Base-by-base conservation (phyloP, 2,329 filamentous ascomycete genomes). In the Fusarium citri region DNA sequence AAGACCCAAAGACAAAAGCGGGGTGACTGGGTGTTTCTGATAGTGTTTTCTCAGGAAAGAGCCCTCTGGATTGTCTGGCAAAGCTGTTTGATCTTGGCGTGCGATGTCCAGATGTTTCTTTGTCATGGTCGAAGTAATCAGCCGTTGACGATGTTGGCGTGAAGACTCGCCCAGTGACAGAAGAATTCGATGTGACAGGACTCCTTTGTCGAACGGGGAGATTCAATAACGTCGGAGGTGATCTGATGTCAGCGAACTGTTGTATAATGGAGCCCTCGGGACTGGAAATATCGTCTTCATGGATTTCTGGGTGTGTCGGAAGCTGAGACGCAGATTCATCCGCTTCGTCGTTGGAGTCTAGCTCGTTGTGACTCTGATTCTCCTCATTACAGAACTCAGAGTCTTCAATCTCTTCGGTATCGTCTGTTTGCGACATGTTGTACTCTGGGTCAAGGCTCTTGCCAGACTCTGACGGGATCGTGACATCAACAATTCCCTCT, bases 1-100 rank as follows among this genome's bases (percentile, higher is more conserved):
- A 64, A 20, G 71, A 62, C 6, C 68, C 71, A n/a, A 73, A 73
- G 16, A 73, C 20, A 47, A 73, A 73, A 2, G 65, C 47, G 1
- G 71, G 70, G 0, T 58, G 60, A 9, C 25, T 60, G 0, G 43
- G 25, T 30, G 56, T 22, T 12, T n/a, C 43, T 5, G 41, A 12
- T 0, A 46, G 25, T 4, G 57, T 23, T 4, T 34, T 47, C 8
- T n/a, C 9, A 3, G 46, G 22, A 2, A 12, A 23, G 7, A 46
- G 5, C 3, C 31, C 53, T 4, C 31, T 43, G 1, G 30, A 6
- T 3, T 56, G 46, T 1, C 16, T 16, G 10, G 31, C 28, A n/a
- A 15, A 12, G 11, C 8, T 23, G 3, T 31, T 34, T 1, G 41
- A 42, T 20, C 23, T 43, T 28, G 31, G 50, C 3, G 20, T 43